These are phyloP conservation scores for Penicillium goetzii DNA, from an alignment of 495 filamentous ascomycete species.

Conservation along the genomic window DNA sequence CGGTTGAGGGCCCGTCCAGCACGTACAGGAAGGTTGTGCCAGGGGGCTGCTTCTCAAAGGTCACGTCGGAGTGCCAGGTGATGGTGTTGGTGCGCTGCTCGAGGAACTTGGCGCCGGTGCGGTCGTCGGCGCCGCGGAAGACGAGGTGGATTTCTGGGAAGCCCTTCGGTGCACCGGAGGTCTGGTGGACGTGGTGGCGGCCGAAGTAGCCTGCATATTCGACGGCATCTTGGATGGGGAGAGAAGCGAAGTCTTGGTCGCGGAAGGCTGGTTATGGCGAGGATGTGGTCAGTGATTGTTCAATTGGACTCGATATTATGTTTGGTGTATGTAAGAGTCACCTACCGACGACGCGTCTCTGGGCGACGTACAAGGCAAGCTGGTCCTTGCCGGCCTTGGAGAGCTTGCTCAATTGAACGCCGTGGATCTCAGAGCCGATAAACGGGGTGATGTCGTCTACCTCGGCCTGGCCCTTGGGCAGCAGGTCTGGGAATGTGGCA, in stretches of 20 bases:
- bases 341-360: constrained; percentile 59
- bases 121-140: constrained; percentile 59
- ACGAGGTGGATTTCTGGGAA: constrained; percentile 65
- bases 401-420: constrained; percentile 59
- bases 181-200: constrained; percentile 64
- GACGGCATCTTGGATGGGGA: constrained; percentile 59
- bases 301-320: not conserved
- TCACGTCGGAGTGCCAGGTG: constrained; percentile 69
- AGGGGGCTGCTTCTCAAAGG: constrained; percentile 67
- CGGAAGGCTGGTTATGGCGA: constrained; percentile 51
- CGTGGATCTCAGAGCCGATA: constrained; percentile 59
- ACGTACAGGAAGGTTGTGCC: constrained; percentile 68
- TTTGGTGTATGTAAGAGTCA: not conserved
- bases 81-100: constrained; percentile 58
- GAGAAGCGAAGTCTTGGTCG: constrained; percentile 61
- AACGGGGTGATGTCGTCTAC: constrained; percentile 56
- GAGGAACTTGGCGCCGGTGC: constrained; percentile 53
- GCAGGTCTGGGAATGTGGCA: constrained; percentile 54
- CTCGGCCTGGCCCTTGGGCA: constrained; percentile 45
- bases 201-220: constrained; percentile 65
- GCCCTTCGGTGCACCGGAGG: constrained; percentile 62
- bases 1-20: constrained; percentile 61
- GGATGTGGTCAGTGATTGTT: constrained; percentile 6
- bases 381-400: constrained; percentile 58
- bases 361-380: constrained; percentile 59